Conservation (phyloP, 202 grass and related monocot genomes). For the Sporobolus alterniflorus region DNA sequence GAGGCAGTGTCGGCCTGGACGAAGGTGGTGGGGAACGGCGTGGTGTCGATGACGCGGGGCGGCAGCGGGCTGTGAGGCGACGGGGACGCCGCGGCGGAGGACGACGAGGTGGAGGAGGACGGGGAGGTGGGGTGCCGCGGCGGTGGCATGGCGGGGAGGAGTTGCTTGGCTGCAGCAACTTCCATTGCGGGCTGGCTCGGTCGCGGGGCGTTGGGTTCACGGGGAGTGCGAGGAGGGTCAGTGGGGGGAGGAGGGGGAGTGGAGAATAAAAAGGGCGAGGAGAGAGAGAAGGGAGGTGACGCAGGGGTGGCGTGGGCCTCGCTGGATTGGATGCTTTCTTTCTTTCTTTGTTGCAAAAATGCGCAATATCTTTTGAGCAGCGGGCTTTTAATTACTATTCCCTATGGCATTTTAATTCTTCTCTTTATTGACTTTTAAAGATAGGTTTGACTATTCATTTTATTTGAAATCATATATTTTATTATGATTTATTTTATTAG, state of each 20-base stretch:
- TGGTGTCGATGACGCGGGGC: conserved; percentile 63
- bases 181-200: conserved; percentile 31
- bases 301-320: conserved; percentile 19
- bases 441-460: no score
- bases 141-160: conserved; percentile 37
- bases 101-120: conserved; percentile 36
- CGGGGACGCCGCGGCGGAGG: conserved; percentile 3
- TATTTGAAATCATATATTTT: no score
- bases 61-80: not conserved
- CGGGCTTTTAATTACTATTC: no score
- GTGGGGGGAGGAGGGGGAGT: not conserved
- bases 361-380: no score
- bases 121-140: not conserved
- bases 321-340: conserved; percentile 2
- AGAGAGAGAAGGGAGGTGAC: not conserved
- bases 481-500: no score
- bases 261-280: not conserved
- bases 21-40: conserved; percentile 89
- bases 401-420: no score
- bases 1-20: conserved; percentile 86
- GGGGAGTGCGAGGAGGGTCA: no score
- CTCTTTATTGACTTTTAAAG: no score
- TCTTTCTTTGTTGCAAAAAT: no score
- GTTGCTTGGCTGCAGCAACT: conserved; percentile 44
- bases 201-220: conserved; percentile 14